Evolutionary conservation across 768 basidiomycete genomes (phyloP), one percentile per base, ranked within the genome.

Genomic region (Lentinula aciculospora): DNA sequence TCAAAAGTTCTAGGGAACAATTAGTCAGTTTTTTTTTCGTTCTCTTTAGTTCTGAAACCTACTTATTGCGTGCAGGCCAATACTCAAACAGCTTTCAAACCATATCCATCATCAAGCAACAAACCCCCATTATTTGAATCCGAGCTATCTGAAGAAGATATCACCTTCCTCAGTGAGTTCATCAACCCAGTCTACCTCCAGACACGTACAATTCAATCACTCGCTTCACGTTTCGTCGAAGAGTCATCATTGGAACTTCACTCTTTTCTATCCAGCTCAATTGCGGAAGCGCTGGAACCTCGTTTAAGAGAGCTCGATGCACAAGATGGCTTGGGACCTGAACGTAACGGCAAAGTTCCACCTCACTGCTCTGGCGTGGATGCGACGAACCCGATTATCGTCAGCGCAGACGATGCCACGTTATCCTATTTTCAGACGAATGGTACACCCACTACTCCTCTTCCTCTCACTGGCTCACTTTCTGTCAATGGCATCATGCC

Each of bases 111-210:
- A 21, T 62, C 62, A 46, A 66, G 69, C 1, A 68, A 73, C 17
- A 77, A 79, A 34, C 76, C 81, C 7, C 81, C 76, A 12, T 77
- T 79, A 53, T 82, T 76, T 40, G 80, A 81, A 60, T 58, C 71
- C 36, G 66, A 76, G 8, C 81, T 92, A 59, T 81, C 85, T 0
- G 71, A 80, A 49, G 76, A 78, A 45, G 76, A 92, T 63, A 67
- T 80, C 50, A 71, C 82, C 34, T 93, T 93, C 80, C 88, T 98
- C 60, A 78, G 83, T 31, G 81, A 84, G 63, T 97, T 86, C 74
- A 77, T 98, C 57, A 93, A 96, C 68, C 91, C 93, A 3, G 88
- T 89, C 50, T 98, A 98, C 73, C 86, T 98, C 58, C 85, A 91
- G 59, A 77, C 82, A 1, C 82, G 86, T 60, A 93, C 89, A 7